A percentile compares a stretch with the other conserved stretches of the same genome.
These are phyloP conservation scores for Tricholoma sp. DNA, from an alignment of 768 basidiomycete genomes.

Conservation along the genomic window DNA sequence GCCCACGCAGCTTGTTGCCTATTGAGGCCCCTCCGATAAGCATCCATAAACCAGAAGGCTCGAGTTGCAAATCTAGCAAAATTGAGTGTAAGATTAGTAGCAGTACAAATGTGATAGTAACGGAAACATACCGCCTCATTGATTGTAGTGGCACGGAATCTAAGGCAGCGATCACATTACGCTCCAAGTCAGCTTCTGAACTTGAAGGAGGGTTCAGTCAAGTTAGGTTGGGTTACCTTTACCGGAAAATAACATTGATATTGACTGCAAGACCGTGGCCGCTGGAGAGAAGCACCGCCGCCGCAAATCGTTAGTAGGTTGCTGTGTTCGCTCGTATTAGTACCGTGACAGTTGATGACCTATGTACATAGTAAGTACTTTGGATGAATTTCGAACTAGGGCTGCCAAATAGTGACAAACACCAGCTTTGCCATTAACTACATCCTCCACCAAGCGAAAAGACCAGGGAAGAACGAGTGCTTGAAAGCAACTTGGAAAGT, in stretches of 20 bases:
- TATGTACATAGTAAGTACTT: too few relatives aligned
- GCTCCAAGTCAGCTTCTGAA: background rate
- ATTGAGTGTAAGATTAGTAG: background rate
- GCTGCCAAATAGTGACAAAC: too few relatives aligned
- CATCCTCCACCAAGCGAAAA: too few relatives aligned
- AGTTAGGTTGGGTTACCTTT: conserved; percentile 6
- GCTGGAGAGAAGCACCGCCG: too few relatives aligned
- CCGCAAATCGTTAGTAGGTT: too few relatives aligned
- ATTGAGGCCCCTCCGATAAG: background rate
- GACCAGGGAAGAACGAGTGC: too few relatives aligned
- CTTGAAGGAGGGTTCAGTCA: background rate
- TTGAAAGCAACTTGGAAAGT: too few relatives aligned
- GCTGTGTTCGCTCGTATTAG: too few relatives aligned
- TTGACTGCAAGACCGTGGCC: background rate
- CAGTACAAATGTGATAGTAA: background rate
- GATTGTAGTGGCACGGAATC: background rate
- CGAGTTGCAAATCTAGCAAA: background rate
- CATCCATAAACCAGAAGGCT: background rate
- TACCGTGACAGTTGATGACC: too few relatives aligned
- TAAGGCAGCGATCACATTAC: background rate
- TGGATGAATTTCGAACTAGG: too few relatives aligned
- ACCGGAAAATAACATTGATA: conserved; percentile 14
- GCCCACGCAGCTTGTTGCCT: background rate
- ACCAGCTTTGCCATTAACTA: too few relatives aligned
- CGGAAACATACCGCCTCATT: background rate